Percentiles rank a stretch among this genome's conserved stretches.
These are phyloP conservation scores for Ceratobasidium sp. DNA, from an alignment of 1,284 basidiomycete species.

Conservation along the genomic window DNA sequence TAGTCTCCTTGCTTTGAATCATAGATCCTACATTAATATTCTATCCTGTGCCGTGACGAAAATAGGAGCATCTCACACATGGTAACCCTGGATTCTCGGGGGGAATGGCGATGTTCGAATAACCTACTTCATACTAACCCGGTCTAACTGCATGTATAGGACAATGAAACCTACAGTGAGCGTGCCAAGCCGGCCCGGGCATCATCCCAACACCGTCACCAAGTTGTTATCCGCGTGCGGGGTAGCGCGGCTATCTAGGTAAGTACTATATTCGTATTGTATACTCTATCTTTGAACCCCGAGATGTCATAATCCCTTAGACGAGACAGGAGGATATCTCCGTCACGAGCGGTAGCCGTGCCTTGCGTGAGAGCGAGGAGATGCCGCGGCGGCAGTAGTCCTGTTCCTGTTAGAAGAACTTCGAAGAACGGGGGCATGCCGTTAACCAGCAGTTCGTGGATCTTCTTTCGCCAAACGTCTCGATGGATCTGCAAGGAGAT, in stretches of 20 bases:
- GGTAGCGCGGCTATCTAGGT: background rate
- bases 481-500: constrained; percentile 16
- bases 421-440: background rate
- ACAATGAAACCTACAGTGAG: background rate
- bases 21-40: constrained; percentile 22
- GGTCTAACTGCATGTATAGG: too few relatives aligned
- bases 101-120: background rate
- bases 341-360: constrained; percentile 3
- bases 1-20: constrained; percentile 38
- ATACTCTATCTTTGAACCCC: constrained; percentile 11
- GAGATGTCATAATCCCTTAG: background rate
- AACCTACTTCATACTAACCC: too few relatives aligned
- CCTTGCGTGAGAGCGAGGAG: constrained; percentile 9
- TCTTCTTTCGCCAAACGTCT: background rate
- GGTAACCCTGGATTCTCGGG: background rate
- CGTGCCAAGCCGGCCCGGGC: background rate
- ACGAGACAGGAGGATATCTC: constrained; percentile 15
- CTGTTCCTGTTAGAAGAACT: background rate
- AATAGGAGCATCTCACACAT: background rate
- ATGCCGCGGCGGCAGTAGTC: constrained; percentile 1
- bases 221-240: background rate
- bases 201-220: background rate
- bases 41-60: background rate
- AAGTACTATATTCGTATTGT: background rate
- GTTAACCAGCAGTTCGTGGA: background rate